Percentiles rank a stretch among this genome's conserved stretches.
Conservation (phyloP, 495 filamentous ascomycete species). For the Aspergillus bridgeri region DNA sequence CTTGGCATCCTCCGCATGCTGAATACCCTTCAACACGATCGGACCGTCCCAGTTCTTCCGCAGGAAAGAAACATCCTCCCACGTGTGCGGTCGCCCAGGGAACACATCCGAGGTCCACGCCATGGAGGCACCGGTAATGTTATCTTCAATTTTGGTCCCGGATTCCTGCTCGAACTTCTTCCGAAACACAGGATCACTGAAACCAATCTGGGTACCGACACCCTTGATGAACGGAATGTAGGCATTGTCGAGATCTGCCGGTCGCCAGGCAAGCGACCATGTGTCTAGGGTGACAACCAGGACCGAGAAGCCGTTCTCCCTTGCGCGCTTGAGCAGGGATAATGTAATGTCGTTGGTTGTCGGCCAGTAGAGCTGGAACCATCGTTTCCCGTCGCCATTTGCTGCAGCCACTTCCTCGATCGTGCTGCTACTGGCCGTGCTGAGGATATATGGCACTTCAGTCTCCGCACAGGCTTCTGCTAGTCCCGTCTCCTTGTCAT, state of each 20-base stretch:
- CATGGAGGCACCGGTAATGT: conserved; percentile 39
- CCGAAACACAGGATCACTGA: conserved; percentile 62
- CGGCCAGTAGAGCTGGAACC: conserved; percentile 73
- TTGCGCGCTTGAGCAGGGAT: conserved; percentile 59
- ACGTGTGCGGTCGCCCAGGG: conserved; percentile 49
- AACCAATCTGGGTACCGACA: conserved; percentile 41
- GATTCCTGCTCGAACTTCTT: conserved; percentile 47
- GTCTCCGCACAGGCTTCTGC: conserved; percentile 51
- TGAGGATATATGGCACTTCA: conserved; percentile 54
- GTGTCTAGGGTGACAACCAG: conserved; percentile 45
- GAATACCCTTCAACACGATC: conserved; percentile 49
- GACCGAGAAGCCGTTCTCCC: conserved; percentile 45
- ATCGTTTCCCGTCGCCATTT: conserved; percentile 40
- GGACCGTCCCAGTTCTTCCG: conserved; percentile 59
- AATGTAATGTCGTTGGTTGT: conserved; percentile 55
- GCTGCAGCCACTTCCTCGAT: conserved; percentile 53
- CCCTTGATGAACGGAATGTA: conserved; percentile 51
- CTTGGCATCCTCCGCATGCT: conserved; percentile 49
- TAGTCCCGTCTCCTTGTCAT: conserved; percentile 50
- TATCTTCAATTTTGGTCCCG: conserved; percentile 47
- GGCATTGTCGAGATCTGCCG: conserved; percentile 60
- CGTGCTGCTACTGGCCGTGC: conserved; percentile 51
- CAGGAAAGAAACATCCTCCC: conserved; percentile 56
- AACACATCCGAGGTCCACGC: conserved; percentile 52
- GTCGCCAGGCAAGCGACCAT: conserved; percentile 51